phyloP scores from a whole-genome alignment of 2,329 filamentous ascomycete genomes.

The Botrytis porri region DNA sequence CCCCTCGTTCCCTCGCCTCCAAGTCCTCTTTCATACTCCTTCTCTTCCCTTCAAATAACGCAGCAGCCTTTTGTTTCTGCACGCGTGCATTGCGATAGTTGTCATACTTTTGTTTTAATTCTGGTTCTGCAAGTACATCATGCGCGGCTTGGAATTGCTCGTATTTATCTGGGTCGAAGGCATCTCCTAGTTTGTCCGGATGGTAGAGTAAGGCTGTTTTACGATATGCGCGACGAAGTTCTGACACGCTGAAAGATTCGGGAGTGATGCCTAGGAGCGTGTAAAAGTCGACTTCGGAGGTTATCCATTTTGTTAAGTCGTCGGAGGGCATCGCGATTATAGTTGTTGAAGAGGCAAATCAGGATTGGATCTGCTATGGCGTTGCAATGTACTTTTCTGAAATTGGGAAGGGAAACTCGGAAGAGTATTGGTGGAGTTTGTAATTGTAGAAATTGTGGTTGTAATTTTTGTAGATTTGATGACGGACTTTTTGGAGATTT shows the following conservation, averaged over 20 bases:
- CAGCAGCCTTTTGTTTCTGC: conserved; percentile 67
- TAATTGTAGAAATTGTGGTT: not conserved
- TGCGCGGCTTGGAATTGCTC: conserved; percentile 82
- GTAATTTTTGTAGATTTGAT: not conserved
- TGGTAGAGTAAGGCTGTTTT: conserved; percentile 87
- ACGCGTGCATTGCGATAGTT: conserved; percentile 67
- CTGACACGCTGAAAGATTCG: conserved; percentile 31
- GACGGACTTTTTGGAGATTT: not conserved
- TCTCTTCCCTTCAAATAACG: conserved; percentile 69
- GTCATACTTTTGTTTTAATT: conserved; percentile 75
- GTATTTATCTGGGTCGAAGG: conserved; percentile 77
- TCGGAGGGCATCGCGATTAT: conserved; percentile 34
- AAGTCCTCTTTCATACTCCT: conserved; percentile 82
- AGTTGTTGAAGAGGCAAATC: not conserved
- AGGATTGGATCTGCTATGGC: too few relatives aligned
- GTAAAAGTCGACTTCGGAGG: conserved; percentile 39
- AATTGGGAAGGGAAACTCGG: not conserved
- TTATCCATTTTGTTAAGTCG: conserved; percentile 37
- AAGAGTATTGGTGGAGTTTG: conserved; percentile 1
- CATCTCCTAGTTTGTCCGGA: conserved; percentile 80
- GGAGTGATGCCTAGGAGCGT: conserved; percentile 34
- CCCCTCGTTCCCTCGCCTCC: conserved; percentile 67
- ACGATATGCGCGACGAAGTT: conserved; percentile 61
- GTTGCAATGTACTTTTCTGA: not conserved
- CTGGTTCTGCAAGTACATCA: conserved; percentile 72